Evolutionary conservation across 176 grass and related monocot species (phyloP).

Genomic region (Olyra latifolia): DNA sequence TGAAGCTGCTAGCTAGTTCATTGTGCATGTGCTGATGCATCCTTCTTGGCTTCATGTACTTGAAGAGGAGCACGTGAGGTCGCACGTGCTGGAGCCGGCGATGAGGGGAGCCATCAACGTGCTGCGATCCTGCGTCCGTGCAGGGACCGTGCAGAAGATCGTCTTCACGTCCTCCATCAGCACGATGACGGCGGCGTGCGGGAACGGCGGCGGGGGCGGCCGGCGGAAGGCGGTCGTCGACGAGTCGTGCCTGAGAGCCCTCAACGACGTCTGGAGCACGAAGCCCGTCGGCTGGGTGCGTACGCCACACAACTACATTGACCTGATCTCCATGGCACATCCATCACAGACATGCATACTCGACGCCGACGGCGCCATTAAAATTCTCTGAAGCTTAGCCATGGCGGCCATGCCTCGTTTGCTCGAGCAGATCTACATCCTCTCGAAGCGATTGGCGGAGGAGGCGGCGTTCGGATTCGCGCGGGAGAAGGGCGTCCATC

Average conservation of each 20-base stretch:
- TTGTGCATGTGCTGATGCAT: no score
- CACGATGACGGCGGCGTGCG: slow-evolving; percentile 56
- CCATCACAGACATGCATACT: no score
- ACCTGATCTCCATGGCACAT: no score
- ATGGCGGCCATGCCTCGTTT: not conserved
- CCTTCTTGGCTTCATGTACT: not conserved
- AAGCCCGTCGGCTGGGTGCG: slow-evolving; percentile 82
- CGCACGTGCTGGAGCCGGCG: slow-evolving; percentile 61
- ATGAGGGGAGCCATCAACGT: slow-evolving; percentile 66
- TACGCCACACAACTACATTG: no score
- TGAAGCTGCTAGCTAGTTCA: not conserved
- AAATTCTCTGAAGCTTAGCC: not conserved
- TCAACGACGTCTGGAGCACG: slow-evolving; percentile 54
- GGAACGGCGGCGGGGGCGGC: slow-evolving; percentile 5
- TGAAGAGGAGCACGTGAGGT: slow-evolving; percentile 64
- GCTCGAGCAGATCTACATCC: slow-evolving; percentile 56
- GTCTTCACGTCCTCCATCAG: slow-evolving; percentile 92
- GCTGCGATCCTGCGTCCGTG: slow-evolving; percentile 57
- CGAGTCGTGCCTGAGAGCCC: slow-evolving; percentile 55
- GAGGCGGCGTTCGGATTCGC: slow-evolving; percentile 72
- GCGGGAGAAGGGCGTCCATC: slow-evolving; percentile 55
- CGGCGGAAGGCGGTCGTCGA: slow-evolving; percentile 52
- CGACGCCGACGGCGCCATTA: no score
- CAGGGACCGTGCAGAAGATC: slow-evolving; percentile 54
- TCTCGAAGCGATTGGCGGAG: slow-evolving; percentile 78